Base-by-base conservation (phyloP, 129 eudicot species). In the Flaveria trinervia region DNA sequence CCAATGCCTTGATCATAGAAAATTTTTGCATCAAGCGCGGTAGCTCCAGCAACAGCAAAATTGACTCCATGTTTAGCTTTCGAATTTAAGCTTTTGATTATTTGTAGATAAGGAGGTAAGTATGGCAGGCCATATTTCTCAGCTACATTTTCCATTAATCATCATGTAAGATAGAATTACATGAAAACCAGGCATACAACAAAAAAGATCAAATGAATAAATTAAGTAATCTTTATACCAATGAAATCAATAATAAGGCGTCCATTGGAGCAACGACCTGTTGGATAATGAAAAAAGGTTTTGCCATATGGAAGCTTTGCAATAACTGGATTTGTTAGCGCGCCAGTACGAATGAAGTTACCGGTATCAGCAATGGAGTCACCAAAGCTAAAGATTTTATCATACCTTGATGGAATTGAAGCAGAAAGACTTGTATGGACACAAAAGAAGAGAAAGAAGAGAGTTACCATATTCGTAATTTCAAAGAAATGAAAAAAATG, bases 211-310 rank as follows among this genome's bases (percentile, higher is more conserved):
- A n/a, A 22, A 48, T 23, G 9, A 45, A 48, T 4, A 20, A 1
- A n/a, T n/a, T n/a, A n/a, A 9, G 36, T 70, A 26, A 9, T 11
- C 2, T 39, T 39, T 28, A 41, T 89, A 92, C 97, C 96, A 16
- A 92, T 55, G 50, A 89, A 92, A 55, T 89, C 97, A 16, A 89
- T 73, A 0, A 89, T 62, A 48, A 92, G 89, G 36, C 96, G 89
- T 16, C 97, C 97, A 39, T 92, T 59, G 0, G 96, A 92, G 88
- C 97, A 89, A 33, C 96, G 96, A n/a, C 97, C 96, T 0, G 96
- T 92, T 43, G 97, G 77, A 16, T 64, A 86, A 39, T 78, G 76
- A 44, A 88, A 88, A 83, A 86, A 92, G 0, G 93, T 92, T 66
- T 83, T 82, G 0, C 96, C 97, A 14, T 89, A 89, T 0, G 97